Percentiles rank a stretch among this genome's conserved stretches.
Conservation (phyloP, 306 rosid species). For the Cicer pinnatifidum region DNA sequence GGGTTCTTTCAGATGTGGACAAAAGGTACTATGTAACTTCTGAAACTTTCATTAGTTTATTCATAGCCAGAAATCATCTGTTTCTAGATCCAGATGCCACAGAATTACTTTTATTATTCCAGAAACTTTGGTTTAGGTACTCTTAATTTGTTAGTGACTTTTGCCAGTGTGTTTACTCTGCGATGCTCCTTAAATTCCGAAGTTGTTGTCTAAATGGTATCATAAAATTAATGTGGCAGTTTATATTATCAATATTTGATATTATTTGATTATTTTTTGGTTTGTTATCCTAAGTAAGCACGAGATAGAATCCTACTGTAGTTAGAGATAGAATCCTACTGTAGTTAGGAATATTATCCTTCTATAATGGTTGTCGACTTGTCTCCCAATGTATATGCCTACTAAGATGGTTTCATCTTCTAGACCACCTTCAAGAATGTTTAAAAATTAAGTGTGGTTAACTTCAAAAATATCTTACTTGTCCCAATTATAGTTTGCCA, state of each 20-base stretch:
- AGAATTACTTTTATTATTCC: neutral
- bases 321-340: neutral
- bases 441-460: neutral
- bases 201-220: neutral
- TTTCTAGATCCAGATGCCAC: slow-evolving; percentile 5
- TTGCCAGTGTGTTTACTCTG: neutral
- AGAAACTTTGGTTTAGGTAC: slow-evolving; percentile 1
- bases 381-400: neutral
- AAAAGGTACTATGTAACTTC: slow-evolving; percentile 10
- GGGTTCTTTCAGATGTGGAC: neutral
- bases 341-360: neutral
- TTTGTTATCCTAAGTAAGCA: neutral
- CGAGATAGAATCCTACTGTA: neutral
- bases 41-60: neutral
- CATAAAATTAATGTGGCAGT: neutral
- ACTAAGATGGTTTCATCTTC: neutral
- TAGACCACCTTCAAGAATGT: neutral
- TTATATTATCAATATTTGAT: neutral
- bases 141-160: slow-evolving; percentile 14
- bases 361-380: neutral
- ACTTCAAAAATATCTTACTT: neutral
- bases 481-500: neutral
- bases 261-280: neutral
- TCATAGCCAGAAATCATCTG: slow-evolving; percentile 7
- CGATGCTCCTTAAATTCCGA: neutral